Evolutionary conservation across 176 grass and related monocot species (phyloP).

Genomic region (Microstegium vimineum): DNA sequence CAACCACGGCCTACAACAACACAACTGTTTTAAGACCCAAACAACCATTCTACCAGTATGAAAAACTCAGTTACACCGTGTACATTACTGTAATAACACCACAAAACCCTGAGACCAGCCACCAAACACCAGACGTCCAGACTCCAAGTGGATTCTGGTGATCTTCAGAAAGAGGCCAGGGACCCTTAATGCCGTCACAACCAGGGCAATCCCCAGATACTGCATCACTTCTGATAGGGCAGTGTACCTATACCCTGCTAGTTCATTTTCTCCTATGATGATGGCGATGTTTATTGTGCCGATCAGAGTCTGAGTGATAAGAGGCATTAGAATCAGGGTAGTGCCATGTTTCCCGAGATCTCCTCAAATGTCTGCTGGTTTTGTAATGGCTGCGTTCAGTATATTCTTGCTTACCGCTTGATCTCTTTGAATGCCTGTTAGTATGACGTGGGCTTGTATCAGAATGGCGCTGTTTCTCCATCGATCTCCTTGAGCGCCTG

Average conservation of each 20-base stretch:
- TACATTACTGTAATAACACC: background rate
- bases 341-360: constrained; percentile 13
- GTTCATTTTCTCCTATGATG: constrained; percentile 39
- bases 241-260: background rate
- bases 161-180: background rate
- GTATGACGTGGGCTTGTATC: background rate
- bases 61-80: background rate
- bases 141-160: background rate
- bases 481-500: background rate
- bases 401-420: background rate
- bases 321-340: constrained; percentile 27
- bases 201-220: background rate
- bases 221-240: background rate
- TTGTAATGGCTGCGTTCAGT: background rate
- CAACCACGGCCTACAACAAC: background rate
- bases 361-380: constrained; percentile 24
- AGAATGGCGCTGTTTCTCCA: background rate
- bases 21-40: background rate
- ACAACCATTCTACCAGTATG: background rate
- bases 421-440: background rate
- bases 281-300: background rate
- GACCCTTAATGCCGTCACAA: background rate
- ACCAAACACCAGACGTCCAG: background rate
- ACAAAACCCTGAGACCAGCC: background rate
- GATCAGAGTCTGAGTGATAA: constrained; percentile 33